These are phyloP conservation scores for Saccharum hybrid DNA, from an alignment of 202 grass and related monocot species.

Conservation along the genomic window DNA sequence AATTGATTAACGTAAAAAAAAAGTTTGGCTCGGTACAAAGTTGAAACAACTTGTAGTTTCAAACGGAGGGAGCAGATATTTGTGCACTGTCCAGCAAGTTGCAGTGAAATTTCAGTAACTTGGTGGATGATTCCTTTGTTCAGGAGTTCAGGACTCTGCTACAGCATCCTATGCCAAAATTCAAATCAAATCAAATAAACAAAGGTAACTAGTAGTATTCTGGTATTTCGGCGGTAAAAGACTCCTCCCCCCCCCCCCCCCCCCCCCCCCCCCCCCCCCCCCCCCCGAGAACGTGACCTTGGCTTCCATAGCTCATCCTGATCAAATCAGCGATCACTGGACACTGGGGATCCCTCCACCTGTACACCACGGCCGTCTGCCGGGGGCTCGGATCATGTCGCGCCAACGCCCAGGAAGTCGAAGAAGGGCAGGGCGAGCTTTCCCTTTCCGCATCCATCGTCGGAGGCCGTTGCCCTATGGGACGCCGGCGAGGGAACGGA, in stretches of 20 bases:
- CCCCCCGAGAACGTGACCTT: neutral
- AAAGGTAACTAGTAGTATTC: no score
- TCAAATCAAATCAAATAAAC: neutral
- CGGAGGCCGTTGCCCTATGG: neutral
- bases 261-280: no score
- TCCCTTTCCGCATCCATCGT: neutral
- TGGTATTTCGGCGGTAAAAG: no score
- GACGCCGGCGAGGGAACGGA: neutral
- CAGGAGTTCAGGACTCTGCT: neutral
- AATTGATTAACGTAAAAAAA: no score
- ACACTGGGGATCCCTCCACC: neutral
- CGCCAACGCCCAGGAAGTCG: slow-evolving; percentile 1
- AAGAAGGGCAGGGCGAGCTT: neutral
- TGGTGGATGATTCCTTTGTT: neutral
- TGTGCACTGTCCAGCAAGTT: neutral
- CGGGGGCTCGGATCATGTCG: neutral
- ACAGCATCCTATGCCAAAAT: neutral
- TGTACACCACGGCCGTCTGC: neutral
- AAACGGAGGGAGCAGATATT: no score
- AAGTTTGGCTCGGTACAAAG: neutral
- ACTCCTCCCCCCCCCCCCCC: no score
- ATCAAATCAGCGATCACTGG: neutral
- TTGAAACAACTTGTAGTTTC: no score
- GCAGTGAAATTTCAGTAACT: neutral
- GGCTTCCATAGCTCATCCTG: neutral